phyloP scores from a whole-genome alignment of 306 rosid species.

The Clitoria ternatea region DNA sequence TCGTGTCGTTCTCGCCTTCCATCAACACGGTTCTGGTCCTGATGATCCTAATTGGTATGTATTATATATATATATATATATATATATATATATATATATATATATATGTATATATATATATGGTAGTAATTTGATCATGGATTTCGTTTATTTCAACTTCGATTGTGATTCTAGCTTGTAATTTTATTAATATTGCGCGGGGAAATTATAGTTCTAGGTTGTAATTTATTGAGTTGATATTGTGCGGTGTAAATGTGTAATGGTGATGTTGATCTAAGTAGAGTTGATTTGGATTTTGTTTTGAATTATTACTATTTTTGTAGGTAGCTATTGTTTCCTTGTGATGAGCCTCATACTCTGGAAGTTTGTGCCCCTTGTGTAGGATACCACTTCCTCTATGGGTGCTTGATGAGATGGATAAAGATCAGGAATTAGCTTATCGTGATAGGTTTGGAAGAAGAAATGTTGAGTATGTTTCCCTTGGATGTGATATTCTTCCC shows the following conservation, averaged over 20 bases:
- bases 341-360: constrained; percentile 35
- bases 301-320: constrained; percentile 24
- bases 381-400: constrained; percentile 92
- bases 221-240: not conserved
- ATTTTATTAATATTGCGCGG: not conserved
- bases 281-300: constrained; percentile 33
- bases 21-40: constrained; percentile 50
- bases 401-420: constrained; percentile 76
- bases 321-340: constrained; percentile 31
- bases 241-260: constrained; percentile 8
- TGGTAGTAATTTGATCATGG: no score
- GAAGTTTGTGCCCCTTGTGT: constrained; percentile 40
- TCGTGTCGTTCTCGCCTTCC: constrained; percentile 76
- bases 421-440: constrained; percentile 69
- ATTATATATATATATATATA: no score
- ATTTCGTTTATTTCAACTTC: no score
- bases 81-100: no score
- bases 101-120: no score
- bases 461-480: constrained; percentile 71
- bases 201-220: not conserved
- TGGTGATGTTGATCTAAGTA: constrained; percentile 4
- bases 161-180: no score
- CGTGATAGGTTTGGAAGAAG: constrained; percentile 79
- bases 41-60: constrained; percentile 62
- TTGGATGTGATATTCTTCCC: constrained; percentile 88